Percentiles rank a stretch among this genome's conserved stretches.
These are phyloP conservation scores for Sclerotinia minor DNA, from an alignment of 2,329 filamentous ascomycete species.

Conservation along the genomic window DNA sequence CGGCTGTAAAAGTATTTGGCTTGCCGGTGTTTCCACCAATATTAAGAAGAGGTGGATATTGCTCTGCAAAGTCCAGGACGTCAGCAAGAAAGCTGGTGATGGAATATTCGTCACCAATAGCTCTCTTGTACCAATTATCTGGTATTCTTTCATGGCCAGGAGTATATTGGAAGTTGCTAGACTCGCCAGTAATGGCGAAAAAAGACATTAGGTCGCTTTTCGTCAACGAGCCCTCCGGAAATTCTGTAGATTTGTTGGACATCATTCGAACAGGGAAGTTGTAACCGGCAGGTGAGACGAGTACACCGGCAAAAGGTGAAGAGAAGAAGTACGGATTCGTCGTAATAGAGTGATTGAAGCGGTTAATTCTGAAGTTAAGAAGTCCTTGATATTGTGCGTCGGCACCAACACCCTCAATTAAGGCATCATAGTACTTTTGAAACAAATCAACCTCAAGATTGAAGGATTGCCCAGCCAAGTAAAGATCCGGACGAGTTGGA, in stretches of 20 bases:
- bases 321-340: slow-evolving; percentile 56
- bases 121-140: slow-evolving; percentile 23
- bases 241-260: slow-evolving; percentile 35
- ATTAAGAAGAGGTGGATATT: slow-evolving; percentile 48
- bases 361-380: slow-evolving; percentile 11
- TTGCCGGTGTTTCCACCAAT: slow-evolving; percentile 56
- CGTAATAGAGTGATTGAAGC: slow-evolving; percentile 6
- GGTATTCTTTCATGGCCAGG: slow-evolving; percentile 21
- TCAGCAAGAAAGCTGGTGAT: slow-evolving; percentile 46
- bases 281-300: slow-evolving; percentile 32
- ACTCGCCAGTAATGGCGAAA: slow-evolving; percentile 34
- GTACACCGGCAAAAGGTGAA: slow-evolving; percentile 40
- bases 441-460: slow-evolving; percentile 13
- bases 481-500: slow-evolving; percentile 51
- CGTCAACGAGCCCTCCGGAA: slow-evolving; percentile 44
- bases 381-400: slow-evolving; percentile 12
- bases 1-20: slow-evolving; percentile 53
- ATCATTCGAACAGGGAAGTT: slow-evolving; percentile 36
- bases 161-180: slow-evolving; percentile 24
- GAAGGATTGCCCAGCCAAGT: slow-evolving; percentile 19
- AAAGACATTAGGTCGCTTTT: slow-evolving; percentile 40
- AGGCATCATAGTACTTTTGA: slow-evolving; percentile 18
- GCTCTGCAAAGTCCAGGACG: slow-evolving; percentile 42
- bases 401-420: slow-evolving; percentile 17
- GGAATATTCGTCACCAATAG: slow-evolving; percentile 42